Evolutionary conservation across 2,329 filamentous ascomycete genomes (phyloP).

Genomic region (Curvularia eragrostidis): DNA sequence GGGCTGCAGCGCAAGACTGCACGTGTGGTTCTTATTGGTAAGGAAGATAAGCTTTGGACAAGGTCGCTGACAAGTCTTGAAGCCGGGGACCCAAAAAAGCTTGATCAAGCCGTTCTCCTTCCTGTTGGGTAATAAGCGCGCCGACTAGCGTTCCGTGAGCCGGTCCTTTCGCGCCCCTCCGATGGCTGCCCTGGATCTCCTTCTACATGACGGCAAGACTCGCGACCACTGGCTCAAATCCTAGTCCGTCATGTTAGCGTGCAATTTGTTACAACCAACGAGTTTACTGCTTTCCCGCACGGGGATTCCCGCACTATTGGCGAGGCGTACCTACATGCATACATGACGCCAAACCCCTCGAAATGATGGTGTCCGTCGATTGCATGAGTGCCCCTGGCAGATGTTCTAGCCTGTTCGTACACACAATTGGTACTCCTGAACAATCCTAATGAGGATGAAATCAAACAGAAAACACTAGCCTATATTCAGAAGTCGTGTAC

Average conservation of each 20-base stretch:
- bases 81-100: conserved; percentile 21
- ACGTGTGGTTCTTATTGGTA: conserved; percentile 25
- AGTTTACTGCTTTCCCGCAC: neutral
- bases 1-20: conserved; percentile 9
- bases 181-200: neutral
- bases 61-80: conserved; percentile 5
- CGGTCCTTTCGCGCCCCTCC: conserved; percentile 12
- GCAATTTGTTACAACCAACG: neutral
- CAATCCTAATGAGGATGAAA: no score
- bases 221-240: neutral
- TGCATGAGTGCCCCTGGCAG: neutral
- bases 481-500: no score
- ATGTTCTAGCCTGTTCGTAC: neutral
- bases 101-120: conserved; percentile 28
- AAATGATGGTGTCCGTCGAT: neutral
- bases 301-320: neutral
- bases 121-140: conserved; percentile 26
- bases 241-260: neutral
- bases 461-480: no score
- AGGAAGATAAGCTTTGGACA: conserved; percentile 31
- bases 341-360: neutral
- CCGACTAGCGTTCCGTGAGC: conserved; percentile 20
- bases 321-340: no score
- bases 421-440: neutral
- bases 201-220: neutral